phyloP scores from a whole-genome alignment of 1,139 yeast genomes.

The Zygosaccharomyces pseudobailii region DNA sequence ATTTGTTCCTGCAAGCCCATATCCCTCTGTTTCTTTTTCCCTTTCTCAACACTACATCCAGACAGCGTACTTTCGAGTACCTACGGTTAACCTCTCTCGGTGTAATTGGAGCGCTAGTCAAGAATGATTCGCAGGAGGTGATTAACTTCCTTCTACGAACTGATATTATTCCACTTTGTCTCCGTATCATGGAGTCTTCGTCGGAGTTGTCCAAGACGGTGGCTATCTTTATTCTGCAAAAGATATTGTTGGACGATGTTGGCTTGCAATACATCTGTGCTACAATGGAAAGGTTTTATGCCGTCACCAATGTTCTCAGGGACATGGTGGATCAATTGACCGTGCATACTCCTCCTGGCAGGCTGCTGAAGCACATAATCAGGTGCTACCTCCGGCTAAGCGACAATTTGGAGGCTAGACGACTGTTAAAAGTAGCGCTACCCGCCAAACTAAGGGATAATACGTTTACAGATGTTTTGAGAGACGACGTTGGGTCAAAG shows the following conservation, averaged over 20 bases:
- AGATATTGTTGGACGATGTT: slow-evolving; percentile 83
- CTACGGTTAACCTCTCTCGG: slow-evolving; percentile 89
- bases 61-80: slow-evolving; percentile 90
- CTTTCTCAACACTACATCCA: slow-evolving; percentile 83
- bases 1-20: slow-evolving; percentile 79
- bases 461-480: slow-evolving; percentile 73
- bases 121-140: slow-evolving; percentile 93
- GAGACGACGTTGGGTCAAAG: slow-evolving; percentile 85
- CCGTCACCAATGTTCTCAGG: slow-evolving; percentile 83
- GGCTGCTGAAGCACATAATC: slow-evolving; percentile 87
- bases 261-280: slow-evolving; percentile 92
- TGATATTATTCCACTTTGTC: slow-evolving; percentile 90
- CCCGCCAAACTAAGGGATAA: slow-evolving; percentile 75
- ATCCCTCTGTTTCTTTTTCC: slow-evolving; percentile 91
- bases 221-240: slow-evolving; percentile 91
- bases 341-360: slow-evolving; percentile 55
- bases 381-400: slow-evolving; percentile 88
- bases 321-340: slow-evolving; percentile 85
- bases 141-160: slow-evolving; percentile 85
- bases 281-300: slow-evolving; percentile 89
- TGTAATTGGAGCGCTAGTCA: slow-evolving; percentile 93
- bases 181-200: slow-evolving; percentile 92
- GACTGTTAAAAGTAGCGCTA: slow-evolving; percentile 74
- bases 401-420: slow-evolving; percentile 87
- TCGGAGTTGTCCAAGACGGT: slow-evolving; percentile 93